Percentiles rank a stretch among this genome's conserved stretches.
Evolutionary conservation across 2,329 filamentous ascomycete genomes (phyloP).

Genomic region (Boeremia lycopersici): DNA sequence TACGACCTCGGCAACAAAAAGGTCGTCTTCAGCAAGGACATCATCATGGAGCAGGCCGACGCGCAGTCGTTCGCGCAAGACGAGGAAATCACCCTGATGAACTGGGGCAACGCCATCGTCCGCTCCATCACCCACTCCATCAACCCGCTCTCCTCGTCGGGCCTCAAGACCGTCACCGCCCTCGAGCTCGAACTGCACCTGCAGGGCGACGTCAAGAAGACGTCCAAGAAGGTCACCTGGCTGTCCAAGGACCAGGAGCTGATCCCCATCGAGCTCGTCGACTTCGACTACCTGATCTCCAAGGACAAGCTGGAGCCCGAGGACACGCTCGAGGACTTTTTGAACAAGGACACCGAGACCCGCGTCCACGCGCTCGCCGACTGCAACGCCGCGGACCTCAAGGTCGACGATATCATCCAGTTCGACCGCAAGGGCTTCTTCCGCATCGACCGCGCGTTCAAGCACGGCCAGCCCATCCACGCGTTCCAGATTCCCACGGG

Average conservation of each 20-base stretch:
- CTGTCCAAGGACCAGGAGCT: constrained; percentile 78
- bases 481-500: constrained; percentile 75
- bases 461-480: constrained; percentile 64
- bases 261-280: constrained; percentile 82
- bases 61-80: constrained; percentile 78
- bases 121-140: constrained; percentile 64
- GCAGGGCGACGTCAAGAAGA: constrained; percentile 91
- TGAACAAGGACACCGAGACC: constrained; percentile 77
- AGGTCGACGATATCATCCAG: constrained; percentile 91
- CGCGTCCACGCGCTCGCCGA: constrained; percentile 79
- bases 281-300: constrained; percentile 93
- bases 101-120: constrained; percentile 90
- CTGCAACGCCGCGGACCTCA: constrained; percentile 76
- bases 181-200: constrained; percentile 88
- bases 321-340: constrained; percentile 81
- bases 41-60: constrained; percentile 87
- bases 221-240: constrained; percentile 97
- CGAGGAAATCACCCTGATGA: constrained; percentile 96
- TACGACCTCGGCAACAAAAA: constrained; percentile 88
- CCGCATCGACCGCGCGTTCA: constrained; percentile 73
- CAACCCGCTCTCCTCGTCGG: constrained; percentile 57
- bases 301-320: constrained; percentile 92
- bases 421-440: constrained; percentile 94
- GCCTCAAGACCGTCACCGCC: constrained; percentile 62
- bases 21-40: constrained; percentile 74